Base-by-base conservation (phyloP, 441 rosid species). In the Erodium moschatum region DNA sequence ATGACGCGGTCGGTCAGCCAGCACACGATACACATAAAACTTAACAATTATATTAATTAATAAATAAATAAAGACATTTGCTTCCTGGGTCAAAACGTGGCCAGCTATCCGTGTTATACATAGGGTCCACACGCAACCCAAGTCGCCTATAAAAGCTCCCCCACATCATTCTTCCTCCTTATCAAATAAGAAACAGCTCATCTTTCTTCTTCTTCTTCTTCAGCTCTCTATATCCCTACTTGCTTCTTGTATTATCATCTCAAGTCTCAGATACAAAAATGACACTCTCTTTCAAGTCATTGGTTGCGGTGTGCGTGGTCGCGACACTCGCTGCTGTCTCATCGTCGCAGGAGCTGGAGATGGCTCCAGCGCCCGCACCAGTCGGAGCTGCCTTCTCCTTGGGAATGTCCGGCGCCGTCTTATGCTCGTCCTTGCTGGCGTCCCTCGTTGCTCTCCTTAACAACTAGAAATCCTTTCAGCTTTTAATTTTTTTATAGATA, bases 351-450 rank as follows among this genome's bases (percentile, higher is more conserved):
- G 74, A 70, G 13, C 15, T 44, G 50, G n/a, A 44, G 1, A 0
- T 31, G 38, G 73, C 76, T 6, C 72, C 81, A 1, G 68, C 77
- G 0, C 81, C 81, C 4, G 64, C 76, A 2, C 77, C 73, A 27
- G 52, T 18, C 38, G 78, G 75, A 50, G 77, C 74, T 38, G 77
- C 75, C 1, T 70, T 21, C 67, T 70, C 77, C 38, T 0, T 66
- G 31, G 68, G 44, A 6, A 20, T 61, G n/a, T 74, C 77, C 1
- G 77, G 24, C 11, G 75, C 77, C 54, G 58, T 71, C 4, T n/a
- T 77, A 1, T 65, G 77, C 50, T 66, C 73, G 4, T 74, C 77
- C 9, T 2, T 77, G 35, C 6, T 77, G 19, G 50, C 74, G n/a
- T 74, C 80, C 8, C 29, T 66, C 52, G 67, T 71, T 38, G 71